A percentile compares a stretch with the other conserved stretches of the same genome.
Conservation (phyloP, 371 early-diverging fungal genomes). For the Vittaforma corneae region DNA sequence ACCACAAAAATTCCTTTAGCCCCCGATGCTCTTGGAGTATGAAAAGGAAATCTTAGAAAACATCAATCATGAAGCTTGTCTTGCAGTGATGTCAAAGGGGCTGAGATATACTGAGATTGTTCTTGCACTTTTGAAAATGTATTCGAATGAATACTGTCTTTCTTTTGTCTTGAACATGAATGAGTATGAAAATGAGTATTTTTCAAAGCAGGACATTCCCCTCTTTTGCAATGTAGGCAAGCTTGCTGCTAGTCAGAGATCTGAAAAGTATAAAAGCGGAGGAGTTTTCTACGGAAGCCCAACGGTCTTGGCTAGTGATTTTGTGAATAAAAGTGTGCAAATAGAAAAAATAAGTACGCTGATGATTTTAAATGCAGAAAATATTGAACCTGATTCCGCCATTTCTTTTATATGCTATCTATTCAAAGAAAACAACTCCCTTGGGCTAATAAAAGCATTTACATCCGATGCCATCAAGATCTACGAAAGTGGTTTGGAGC, state of each 20-base stretch:
- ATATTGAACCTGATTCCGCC: conserved; percentile 25
- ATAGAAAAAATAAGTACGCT: conserved; percentile 69
- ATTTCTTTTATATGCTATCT: conserved; percentile 47
- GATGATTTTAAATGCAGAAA: conserved; percentile 66
- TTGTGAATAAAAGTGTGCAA: conserved; percentile 70
- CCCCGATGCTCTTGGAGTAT: conserved; percentile 35
- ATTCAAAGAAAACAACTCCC: conserved; percentile 25
- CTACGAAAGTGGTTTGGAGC: conserved; percentile 1
- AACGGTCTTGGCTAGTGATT: conserved; percentile 78
- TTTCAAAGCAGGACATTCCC: conserved; percentile 61
- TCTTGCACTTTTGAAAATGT: conserved; percentile 63
- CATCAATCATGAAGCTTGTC: conserved; percentile 6
- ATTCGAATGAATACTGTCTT: conserved; percentile 65
- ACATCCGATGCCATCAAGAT: conserved; percentile 20
- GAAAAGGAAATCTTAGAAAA: conserved; percentile 43
- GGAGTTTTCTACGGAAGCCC: conserved; percentile 63
- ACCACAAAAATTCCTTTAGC: background rate
- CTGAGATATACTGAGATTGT: conserved; percentile 66
- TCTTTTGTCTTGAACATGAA: conserved; percentile 70
- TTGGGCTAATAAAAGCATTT: conserved; percentile 45
- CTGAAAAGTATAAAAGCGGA: conserved; percentile 23
- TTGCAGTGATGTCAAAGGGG: conserved; percentile 70
- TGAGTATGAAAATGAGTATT: conserved; percentile 61
- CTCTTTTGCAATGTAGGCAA: conserved; percentile 17
- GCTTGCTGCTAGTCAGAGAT: conserved; percentile 2